phyloP scores from a whole-genome alignment of 2,329 filamentous ascomycete genomes.

The Xylariaceae sp. region DNA sequence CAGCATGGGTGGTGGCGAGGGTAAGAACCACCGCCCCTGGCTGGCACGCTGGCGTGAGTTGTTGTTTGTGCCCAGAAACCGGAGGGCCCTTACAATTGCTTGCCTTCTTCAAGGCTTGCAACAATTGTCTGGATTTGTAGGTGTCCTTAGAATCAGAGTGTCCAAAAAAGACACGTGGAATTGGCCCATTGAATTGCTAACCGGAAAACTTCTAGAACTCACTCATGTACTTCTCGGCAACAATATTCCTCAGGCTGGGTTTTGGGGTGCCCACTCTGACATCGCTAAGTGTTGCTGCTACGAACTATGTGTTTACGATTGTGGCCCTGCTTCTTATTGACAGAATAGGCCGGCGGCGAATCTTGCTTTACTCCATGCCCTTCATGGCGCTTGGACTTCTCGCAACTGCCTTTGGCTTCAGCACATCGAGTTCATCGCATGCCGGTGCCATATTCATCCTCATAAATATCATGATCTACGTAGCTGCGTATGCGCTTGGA shows the following conservation, averaged over 20 bases:
- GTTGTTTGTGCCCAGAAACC: conserved; percentile 55
- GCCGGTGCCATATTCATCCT: conserved; percentile 56
- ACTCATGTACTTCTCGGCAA: conserved; percentile 86
- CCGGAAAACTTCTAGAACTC: conserved; percentile 55
- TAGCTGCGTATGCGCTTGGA: conserved; percentile 78
- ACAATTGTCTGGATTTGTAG: conserved; percentile 78
- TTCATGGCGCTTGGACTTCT: conserved; percentile 74
- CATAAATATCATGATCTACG: conserved; percentile 72
- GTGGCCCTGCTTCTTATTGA: conserved; percentile 73
- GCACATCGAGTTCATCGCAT: conserved; percentile 49
- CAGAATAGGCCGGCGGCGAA: conserved; percentile 69
- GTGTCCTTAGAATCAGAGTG: conserved; percentile 27
- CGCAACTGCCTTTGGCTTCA: conserved; percentile 67
- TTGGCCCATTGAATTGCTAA: conserved; percentile 12
- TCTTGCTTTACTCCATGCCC: conserved; percentile 77
- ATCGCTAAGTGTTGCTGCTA: conserved; percentile 72
- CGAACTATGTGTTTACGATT: conserved; percentile 77
- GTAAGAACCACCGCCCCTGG: conserved; percentile 31
- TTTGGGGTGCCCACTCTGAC: conserved; percentile 76
- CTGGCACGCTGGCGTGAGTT: conserved; percentile 49
- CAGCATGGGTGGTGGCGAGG: conserved; percentile 33
- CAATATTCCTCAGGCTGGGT: conserved; percentile 71
- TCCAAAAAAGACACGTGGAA: neutral
- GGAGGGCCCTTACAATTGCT: conserved; percentile 74
- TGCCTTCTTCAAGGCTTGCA: conserved; percentile 83